Evolutionary conservation across 345 rosid species (phyloP), one percentile per base, ranked within the genome.

Genomic region (Excoecaria agallocha): DNA sequence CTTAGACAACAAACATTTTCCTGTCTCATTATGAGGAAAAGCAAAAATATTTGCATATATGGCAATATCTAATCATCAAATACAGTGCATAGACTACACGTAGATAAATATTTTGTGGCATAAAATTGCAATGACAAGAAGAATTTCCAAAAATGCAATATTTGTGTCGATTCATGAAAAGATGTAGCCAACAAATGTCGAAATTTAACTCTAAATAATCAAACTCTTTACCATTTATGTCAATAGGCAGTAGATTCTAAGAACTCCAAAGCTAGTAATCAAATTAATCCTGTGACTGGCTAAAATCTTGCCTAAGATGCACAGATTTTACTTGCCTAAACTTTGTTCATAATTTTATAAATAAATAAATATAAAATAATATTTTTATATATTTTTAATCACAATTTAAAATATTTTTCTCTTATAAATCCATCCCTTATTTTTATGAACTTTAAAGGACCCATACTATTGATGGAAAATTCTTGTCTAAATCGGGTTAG

Each of bases 231-330:
- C 79, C 70, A 68, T 57, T 24, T 51, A 7, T 51, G 11, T 25
- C 13, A 45, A 57, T 25, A 0, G 0, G 1, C 9, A 46, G 9
- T 51, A 22, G 74, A 79, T 61, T 66, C 19, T 61, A 58, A 39
- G 62, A 58, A 41, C 51, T 64, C 75, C 75, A 43, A 77, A 71
- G 41, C 16, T 22, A 68, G 83, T 38, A 77, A 67, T 5, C 24
- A 22, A 74, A 61, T 80, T 6, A 72, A 64, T 64, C n/a, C n/a
- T n/a, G n/a, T n/a, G n/a, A n/a, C n/a, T n/a, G n/a, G 17, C 17
- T n/a, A 43, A 43, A 41, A 4, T 4, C 6, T 41, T 41, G 6
- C 8, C 8, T 41, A 30, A 30, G 30, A 30, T 30, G 2, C 30
- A 30, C 30, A 30, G 30, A 4, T 41, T 41, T 8, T 41, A 4